phyloP scores from a whole-genome alignment of 2,329 filamentous ascomycete species.

The Fusarium newnesense region DNA sequence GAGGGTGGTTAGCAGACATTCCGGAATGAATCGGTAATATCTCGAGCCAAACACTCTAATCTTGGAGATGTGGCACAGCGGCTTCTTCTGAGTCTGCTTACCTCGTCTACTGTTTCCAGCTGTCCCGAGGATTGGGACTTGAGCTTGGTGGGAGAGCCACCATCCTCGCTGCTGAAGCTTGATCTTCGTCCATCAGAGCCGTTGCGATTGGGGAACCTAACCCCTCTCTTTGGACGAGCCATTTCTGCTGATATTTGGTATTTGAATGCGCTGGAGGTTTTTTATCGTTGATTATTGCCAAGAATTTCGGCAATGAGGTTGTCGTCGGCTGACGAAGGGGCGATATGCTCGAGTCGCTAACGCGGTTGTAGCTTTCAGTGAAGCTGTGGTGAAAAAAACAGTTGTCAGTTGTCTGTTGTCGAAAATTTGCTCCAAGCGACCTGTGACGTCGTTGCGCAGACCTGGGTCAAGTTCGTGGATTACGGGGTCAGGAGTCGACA shows the following conservation, averaged over 20 bases:
- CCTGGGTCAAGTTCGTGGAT: constrained; percentile 9
- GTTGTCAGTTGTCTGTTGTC: constrained; percentile 7
- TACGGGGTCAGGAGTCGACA: constrained; percentile 21
- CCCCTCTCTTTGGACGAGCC: constrained; percentile 59
- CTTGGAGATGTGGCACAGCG: background rate
- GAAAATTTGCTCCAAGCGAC: constrained; percentile 1
- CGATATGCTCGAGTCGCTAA: constrained; percentile 3
- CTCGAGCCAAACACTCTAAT: background rate
- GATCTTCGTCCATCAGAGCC: constrained; percentile 67
- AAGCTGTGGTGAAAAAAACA: background rate
- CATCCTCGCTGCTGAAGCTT: constrained; percentile 75
- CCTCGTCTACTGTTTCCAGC: constrained; percentile 51
- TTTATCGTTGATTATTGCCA: background rate
- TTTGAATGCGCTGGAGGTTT: background rate
- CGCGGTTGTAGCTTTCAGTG: background rate
- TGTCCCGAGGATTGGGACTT: constrained; percentile 43
- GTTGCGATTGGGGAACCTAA: constrained; percentile 63
- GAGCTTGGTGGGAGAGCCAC: constrained; percentile 49
- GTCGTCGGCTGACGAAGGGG: constrained; percentile 11
- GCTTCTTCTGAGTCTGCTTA: constrained; percentile 29
- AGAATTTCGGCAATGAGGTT: constrained; percentile 11
- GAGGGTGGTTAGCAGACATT: background rate
- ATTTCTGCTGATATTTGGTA: constrained; percentile 40
- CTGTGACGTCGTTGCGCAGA: constrained; percentile 32
- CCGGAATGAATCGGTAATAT: background rate